Percentiles rank a stretch among this genome's conserved stretches.
Conservation (phyloP, 2,329 filamentous ascomycete genomes). For the Exophiala xenobiotica region DNA sequence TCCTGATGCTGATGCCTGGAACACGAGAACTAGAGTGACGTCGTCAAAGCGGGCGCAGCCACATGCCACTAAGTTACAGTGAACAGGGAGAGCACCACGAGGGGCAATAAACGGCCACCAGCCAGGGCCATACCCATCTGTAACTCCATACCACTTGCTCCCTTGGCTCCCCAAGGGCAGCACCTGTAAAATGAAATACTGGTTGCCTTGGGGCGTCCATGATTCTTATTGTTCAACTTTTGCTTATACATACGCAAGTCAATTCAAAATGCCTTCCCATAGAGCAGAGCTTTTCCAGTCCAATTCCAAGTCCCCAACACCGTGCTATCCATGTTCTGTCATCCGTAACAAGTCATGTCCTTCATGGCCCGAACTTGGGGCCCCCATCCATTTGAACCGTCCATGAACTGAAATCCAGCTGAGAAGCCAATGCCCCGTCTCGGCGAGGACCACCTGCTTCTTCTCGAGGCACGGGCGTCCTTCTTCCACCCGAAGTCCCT, state of each 20-base stretch:
- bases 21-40: constrained; percentile 4
- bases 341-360: constrained; percentile 1
- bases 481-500: constrained; percentile 12
- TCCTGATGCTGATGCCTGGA: constrained; percentile 25
- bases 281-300: constrained; percentile 6
- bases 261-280: background rate
- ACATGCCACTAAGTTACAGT: too few species aligned
- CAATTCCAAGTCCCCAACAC: constrained; percentile 15
- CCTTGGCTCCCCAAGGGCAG: too few species aligned
- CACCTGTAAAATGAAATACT: too few species aligned
- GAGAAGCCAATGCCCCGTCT: constrained; percentile 19
- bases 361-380: background rate
- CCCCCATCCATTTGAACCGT: constrained; percentile 6
- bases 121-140: too few species aligned
- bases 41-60: constrained; percentile 3
- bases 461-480: constrained; percentile 22
- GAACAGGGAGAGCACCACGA: background rate
- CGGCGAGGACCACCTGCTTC: constrained; percentile 13
- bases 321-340: constrained; percentile 19
- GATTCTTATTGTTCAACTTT: constrained; percentile 8
- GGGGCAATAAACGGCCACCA: background rate
- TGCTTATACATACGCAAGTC: constrained; percentile 4
- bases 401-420: constrained; percentile 28
- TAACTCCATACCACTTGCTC: too few species aligned
- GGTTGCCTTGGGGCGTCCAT: background rate